Percentiles rank a stretch among this genome's conserved stretches.
These are phyloP conservation scores for Saccharomycopsis microspora DNA, from an alignment of 805 yeast species.

Conservation along the genomic window DNA sequence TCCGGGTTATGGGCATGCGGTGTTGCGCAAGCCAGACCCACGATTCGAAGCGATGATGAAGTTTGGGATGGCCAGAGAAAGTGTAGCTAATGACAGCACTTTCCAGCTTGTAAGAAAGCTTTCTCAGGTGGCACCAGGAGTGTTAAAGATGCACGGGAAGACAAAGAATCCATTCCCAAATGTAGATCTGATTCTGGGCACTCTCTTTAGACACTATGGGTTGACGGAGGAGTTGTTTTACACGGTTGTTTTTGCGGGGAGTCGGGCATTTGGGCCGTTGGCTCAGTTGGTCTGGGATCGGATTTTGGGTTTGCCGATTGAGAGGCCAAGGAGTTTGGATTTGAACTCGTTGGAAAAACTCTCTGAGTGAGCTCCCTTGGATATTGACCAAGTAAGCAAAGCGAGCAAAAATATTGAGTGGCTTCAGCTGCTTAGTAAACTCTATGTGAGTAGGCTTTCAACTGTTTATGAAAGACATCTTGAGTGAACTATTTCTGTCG, in stretches of 20 bases:
- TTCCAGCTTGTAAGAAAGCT: conserved; percentile 57
- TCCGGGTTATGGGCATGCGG: conserved; percentile 88
- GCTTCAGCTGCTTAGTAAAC: too few species aligned
- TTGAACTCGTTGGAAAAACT: not conserved
- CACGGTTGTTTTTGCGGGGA: conserved; percentile 75
- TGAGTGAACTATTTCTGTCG: too few species aligned
- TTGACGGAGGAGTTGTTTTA: conserved; percentile 61
- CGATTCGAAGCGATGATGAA: conserved; percentile 65
- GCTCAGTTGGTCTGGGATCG: conserved; percentile 76
- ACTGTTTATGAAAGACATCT: too few species aligned
- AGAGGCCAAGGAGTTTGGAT: conserved; percentile 52
- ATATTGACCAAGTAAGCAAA: too few species aligned
- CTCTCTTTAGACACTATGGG: conserved; percentile 71
- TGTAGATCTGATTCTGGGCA: conserved; percentile 74
- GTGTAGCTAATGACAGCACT: conserved; percentile 47
- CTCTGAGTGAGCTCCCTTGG: too few species aligned
- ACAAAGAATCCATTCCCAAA: conserved; percentile 82
- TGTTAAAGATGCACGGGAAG: conserved; percentile 68
- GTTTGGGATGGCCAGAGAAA: conserved; percentile 44
- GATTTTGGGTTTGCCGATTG: conserved; percentile 66
- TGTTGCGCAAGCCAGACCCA: conserved; percentile 74
- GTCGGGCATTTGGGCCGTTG: conserved; percentile 71
- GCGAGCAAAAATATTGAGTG: too few species aligned
- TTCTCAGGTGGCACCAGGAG: conserved; percentile 64
- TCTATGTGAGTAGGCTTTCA: too few species aligned